Evolutionary conservation across 345 rosid species (phyloP), one percentile per base, ranked within the genome.

Genomic region (Mangifera indica): DNA sequence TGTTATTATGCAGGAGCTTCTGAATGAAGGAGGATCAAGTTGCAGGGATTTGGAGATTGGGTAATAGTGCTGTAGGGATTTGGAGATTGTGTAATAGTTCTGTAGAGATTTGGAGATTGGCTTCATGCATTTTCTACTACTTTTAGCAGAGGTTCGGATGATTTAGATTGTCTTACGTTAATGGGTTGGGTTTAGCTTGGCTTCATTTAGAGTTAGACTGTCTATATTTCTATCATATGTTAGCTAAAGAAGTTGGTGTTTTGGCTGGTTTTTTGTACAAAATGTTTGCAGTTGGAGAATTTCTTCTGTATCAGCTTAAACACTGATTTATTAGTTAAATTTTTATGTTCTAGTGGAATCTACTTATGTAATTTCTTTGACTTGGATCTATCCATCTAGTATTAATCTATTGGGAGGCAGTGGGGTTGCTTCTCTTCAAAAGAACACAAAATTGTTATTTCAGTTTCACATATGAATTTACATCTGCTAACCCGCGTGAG

Each of bases 31-130:
- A 74, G 87, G 84, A 14, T 78, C 89, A 70, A 76, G 86, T 81
- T 80, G 87, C 84, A 82, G 89, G 76, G 86, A 84, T 69, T 79
- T 81, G 80, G 89, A 87, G 87, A 81, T 85, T 79, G 87, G 84
- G 66, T 81, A 72, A 82, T 84, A 85, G 80, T 46, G 14, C 51
- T 67, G 60, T 17, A 51, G 78, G 57, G 75, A 53, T 72, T 42
- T 66, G 42, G 66, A 73, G 60, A 72, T 73, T 22, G 42, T n/a
- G n/a, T n/a, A n/a, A n/a, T n/a, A n/a, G 57, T 17, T 55, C 21
- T 64, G 71, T 81, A 74, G 77, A 72, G 75, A 53, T 72, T 42
- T 66, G 42, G 66, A 73, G 60, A 72, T 73, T 22, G 42, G 67
- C 63, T 24, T 63, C 48, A 37, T 37, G 42, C 42, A 56, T 60